Base-by-base conservation (phyloP, 805 yeast genomes). In the Saccharomycopsis malanga region DNA sequence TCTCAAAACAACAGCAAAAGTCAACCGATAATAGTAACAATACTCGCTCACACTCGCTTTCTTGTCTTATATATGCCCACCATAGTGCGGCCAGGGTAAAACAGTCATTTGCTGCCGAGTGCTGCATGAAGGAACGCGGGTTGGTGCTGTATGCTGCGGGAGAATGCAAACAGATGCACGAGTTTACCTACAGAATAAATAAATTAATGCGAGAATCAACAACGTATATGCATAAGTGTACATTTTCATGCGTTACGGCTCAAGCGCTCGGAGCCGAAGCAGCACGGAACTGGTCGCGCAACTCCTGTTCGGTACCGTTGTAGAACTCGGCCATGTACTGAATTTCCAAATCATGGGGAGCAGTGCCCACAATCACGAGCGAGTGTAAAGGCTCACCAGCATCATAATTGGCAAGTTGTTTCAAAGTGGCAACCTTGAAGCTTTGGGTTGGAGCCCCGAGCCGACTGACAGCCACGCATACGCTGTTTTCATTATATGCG, bases 371-470 rank as follows among this genome's bases (percentile, higher is more conserved):
- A 67, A 91, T 81, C 42, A 91, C 80, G 57, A 91, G 74, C 7
- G 98, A 87, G 63, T 91, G 98, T 56, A 91, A 70, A 24, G 98
- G 98, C 59, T 81, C 95, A 38, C 98, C 98, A 10, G 94, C 77
- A 54, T 89, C 97, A 59, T 86, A 88, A 42, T 78, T 76, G 5
- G 86, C 74, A 61, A 91, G 69, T 58, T 91, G 86, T 54, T 74
- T 64, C 51, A 91, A 73, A 15, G 96, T 83, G 3, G 83, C 98
- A 5, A 96, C 91, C 58, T 83, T 81, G 68, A 91, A 85, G 5
- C 66, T 62, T 67, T 91, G 98, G 4, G 71, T 63, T 20, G 94
- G 91, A 6, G 96, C 77, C 1, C 98, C 98, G 34, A 91, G 66
- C 61, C 98, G 77, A 18, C 96, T 86, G 23, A 91, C 81, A 1